A percentile compares a stretch with the other conserved stretches of the same genome.
Conservation (phyloP, 805 yeast genomes). For the Ogataea siamensis region DNA sequence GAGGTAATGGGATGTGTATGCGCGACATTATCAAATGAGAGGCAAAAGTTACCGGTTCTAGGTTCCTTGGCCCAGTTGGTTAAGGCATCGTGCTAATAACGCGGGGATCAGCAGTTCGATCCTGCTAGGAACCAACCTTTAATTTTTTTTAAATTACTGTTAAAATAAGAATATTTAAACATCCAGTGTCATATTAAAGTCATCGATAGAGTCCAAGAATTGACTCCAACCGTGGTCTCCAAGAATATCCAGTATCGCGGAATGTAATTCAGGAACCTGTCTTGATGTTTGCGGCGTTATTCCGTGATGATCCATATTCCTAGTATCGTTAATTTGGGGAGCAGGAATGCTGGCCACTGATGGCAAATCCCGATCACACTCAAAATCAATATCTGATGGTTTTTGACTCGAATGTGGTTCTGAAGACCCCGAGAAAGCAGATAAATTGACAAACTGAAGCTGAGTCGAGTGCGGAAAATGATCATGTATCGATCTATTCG, state of each 20-base stretch:
- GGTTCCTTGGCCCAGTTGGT: constrained; percentile 46
- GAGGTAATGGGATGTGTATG: too few species aligned
- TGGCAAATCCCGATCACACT: too few species aligned
- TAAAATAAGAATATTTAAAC: constrained; percentile 6
- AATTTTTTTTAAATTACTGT: constrained; percentile 3
- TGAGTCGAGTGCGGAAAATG: too few species aligned
- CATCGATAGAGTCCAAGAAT: constrained; percentile 30
- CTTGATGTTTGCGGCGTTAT: neutral
- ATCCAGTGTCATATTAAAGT: constrained; percentile 25
- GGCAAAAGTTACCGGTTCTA: constrained; percentile 3
- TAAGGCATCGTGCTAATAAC: constrained; percentile 46
- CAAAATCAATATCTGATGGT: too few species aligned
- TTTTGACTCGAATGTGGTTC: neutral
- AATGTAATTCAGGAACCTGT: constrained; percentile 14
- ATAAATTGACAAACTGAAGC: constrained; percentile 13
- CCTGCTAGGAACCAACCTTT: constrained; percentile 75
- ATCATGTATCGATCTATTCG: too few species aligned
- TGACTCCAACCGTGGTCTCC: constrained; percentile 34
- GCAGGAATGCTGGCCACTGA: too few species aligned
- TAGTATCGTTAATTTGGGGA: too few species aligned
- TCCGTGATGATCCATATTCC: neutral
- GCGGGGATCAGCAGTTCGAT: constrained; percentile 79
- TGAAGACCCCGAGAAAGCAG: constrained; percentile 2
- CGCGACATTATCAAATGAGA: neutral
- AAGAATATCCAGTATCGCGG: constrained; percentile 28